Percentiles rank a stretch among this genome's conserved stretches.
Evolutionary conservation across 2,329 filamentous ascomycete species (phyloP).

Genomic region (Arthrobotrys iridis): DNA sequence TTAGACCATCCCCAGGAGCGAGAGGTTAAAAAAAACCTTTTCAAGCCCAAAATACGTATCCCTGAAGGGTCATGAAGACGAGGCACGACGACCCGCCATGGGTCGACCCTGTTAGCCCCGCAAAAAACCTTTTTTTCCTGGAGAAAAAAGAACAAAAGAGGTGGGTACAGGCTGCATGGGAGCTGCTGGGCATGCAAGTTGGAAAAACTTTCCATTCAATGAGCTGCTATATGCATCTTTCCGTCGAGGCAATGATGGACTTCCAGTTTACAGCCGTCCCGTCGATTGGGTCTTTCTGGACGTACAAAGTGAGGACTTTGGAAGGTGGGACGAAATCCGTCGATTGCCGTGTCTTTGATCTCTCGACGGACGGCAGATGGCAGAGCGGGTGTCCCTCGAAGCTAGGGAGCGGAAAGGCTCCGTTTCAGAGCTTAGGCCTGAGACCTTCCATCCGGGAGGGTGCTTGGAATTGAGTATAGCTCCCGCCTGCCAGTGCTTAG

Average conservation of each 20-base stretch:
- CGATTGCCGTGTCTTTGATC: slow-evolving; percentile 39
- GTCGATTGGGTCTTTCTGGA: slow-evolving; percentile 18
- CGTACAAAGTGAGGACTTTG: not conserved
- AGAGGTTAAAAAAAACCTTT: slow-evolving; percentile 24
- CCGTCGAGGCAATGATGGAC: not conserved
- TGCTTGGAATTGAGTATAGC: slow-evolving; percentile 21
- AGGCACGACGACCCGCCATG: slow-evolving; percentile 49
- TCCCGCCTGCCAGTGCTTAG: slow-evolving; percentile 29
- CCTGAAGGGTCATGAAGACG: slow-evolving; percentile 36
- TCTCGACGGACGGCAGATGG: slow-evolving; percentile 30
- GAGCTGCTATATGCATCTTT: not conserved
- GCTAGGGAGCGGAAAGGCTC: slow-evolving; percentile 10
- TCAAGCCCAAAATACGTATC: slow-evolving; percentile 21
- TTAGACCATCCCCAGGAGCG: slow-evolving; percentile 22
- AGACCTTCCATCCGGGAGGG: slow-evolving; percentile 36
- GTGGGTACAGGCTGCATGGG: slow-evolving; percentile 41
- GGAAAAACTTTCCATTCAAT: slow-evolving; percentile 52
- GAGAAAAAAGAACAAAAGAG: slow-evolving; percentile 34
- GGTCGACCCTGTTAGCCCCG: slow-evolving; percentile 55
- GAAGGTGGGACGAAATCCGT: slow-evolving; percentile 36
- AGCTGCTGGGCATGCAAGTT: slow-evolving; percentile 30
- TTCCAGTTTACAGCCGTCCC: not conserved
- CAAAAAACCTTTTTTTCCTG: slow-evolving; percentile 44
- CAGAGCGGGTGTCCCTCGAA: slow-evolving; percentile 35
- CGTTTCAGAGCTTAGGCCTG: slow-evolving; percentile 49